A percentile compares a stretch with the other conserved stretches of the same genome.
These are phyloP conservation scores for Paramecium bursaria DNA, from an alignment of 73 alveolate species.

Conservation along the genomic window DNA sequence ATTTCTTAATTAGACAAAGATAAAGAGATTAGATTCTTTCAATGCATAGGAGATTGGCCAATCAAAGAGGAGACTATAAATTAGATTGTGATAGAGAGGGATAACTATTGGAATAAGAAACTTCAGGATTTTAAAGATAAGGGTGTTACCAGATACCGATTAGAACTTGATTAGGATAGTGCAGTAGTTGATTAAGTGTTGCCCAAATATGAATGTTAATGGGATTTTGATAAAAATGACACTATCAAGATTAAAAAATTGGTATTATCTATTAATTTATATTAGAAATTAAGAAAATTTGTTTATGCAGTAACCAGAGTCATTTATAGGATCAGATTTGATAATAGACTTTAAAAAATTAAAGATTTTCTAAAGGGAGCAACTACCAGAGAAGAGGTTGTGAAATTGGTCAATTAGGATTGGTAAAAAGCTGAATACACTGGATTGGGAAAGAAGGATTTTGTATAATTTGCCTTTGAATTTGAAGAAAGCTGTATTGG, in stretches of 20 bases:
- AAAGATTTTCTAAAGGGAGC: conserved; percentile 51
- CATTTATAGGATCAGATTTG: conserved; percentile 61
- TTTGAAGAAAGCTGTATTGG: conserved; percentile 48
- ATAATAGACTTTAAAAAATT: conserved; percentile 60
- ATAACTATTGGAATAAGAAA: conserved; percentile 11
- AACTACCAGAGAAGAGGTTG: conserved; percentile 61
- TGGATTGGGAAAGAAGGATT: conserved; percentile 69
- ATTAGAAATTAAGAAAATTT: conserved; percentile 62
- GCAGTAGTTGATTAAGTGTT: conserved; percentile 48
- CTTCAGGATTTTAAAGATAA: conserved; percentile 24
- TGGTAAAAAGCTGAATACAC: conserved; percentile 70
- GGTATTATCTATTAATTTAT: neutral
- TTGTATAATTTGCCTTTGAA: conserved; percentile 64
- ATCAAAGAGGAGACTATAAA: conserved; percentile 26
- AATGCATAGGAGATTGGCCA: conserved; percentile 66
- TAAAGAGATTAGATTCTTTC: conserved; percentile 68
- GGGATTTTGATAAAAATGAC: conserved; percentile 71
- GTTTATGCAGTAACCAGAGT: conserved; percentile 65
- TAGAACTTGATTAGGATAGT: conserved; percentile 48
- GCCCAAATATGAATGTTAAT: neutral
- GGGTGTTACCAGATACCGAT: conserved; percentile 57
- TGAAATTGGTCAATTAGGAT: conserved; percentile 53
- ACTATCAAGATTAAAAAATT: conserved; percentile 54
- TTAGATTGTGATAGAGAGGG: conserved; percentile 43
- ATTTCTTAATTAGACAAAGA: conserved; percentile 61